A percentile compares a stretch with the other conserved stretches of the same genome.
Evolutionary conservation across 2,329 filamentous ascomycete genomes (phyloP).

Genomic region (Neocucurbitaria cava): DNA sequence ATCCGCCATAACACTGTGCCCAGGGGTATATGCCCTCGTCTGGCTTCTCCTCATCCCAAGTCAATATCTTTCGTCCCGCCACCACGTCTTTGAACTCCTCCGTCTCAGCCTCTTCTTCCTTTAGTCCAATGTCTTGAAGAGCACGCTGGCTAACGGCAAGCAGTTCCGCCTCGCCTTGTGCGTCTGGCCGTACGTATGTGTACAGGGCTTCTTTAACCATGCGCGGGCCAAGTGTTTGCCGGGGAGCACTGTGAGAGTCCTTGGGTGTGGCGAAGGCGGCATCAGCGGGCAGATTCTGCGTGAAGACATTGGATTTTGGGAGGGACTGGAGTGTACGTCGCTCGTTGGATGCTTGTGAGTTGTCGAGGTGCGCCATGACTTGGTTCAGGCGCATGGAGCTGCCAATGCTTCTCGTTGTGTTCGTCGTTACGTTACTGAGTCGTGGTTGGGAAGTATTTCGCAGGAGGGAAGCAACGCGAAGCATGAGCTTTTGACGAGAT

Average conservation of each 20-base stretch:
- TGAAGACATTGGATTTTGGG: conserved; percentile 71
- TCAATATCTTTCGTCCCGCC: conserved; percentile 81
- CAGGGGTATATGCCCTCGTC: conserved; percentile 81
- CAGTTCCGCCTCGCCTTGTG: conserved; percentile 74
- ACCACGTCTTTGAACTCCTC: conserved; percentile 79
- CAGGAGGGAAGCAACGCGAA: conserved; percentile 17
- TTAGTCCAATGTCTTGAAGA: conserved; percentile 80
- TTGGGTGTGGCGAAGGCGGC: conserved; percentile 78
- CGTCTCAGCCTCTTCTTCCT: conserved; percentile 69
- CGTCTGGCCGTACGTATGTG: conserved; percentile 87
- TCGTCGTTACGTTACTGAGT: conserved; percentile 1
- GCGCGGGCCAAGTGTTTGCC: conserved; percentile 78
- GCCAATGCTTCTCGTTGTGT: conserved; percentile 13
- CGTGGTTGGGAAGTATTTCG: conserved; percentile 6
- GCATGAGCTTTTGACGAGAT: conserved; percentile 17
- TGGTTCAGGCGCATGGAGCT: conserved; percentile 48
- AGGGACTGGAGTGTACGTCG: conserved; percentile 57
- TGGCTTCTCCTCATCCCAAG: conserved; percentile 69
- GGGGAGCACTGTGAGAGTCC: conserved; percentile 79
- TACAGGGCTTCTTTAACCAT: conserved; percentile 85
- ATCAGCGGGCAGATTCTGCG: conserved; percentile 75
- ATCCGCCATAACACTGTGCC: conserved; percentile 96
- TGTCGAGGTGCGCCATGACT: conserved; percentile 54
- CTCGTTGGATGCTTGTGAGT: conserved; percentile 29
- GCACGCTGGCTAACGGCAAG: conserved; percentile 81